Conservation (phyloP, 78 protist species). For the Carpediemonas membranifera region DNA sequence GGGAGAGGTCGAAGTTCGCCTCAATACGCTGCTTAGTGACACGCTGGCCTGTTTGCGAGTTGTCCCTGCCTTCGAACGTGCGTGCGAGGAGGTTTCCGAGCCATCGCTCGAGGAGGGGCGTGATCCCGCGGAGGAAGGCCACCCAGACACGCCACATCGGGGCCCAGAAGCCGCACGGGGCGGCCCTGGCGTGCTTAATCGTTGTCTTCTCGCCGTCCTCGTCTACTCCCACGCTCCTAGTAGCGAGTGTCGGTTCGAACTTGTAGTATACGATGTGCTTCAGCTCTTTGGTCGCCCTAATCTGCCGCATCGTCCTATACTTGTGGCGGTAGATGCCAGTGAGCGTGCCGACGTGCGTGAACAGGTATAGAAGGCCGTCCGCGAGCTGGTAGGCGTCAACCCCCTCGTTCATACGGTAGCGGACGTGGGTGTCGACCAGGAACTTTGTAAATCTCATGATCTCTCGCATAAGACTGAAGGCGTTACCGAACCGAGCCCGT, state of each 20-base stretch:
- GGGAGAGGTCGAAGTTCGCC: slow-evolving; percentile 87
- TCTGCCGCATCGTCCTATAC: slow-evolving; percentile 95
- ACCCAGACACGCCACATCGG: slow-evolving; percentile 99
- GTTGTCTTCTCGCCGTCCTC: neutral
- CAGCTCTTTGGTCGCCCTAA: slow-evolving; percentile 82
- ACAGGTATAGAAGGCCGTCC: slow-evolving; percentile 95
- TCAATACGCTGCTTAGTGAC: slow-evolving; percentile 98
- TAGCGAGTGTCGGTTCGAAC: slow-evolving; percentile 33
- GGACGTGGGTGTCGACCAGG: slow-evolving; percentile 93
- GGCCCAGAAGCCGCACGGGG: slow-evolving; percentile 99
- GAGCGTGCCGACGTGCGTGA: slow-evolving; percentile 92
- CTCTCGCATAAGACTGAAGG: slow-evolving; percentile 96
- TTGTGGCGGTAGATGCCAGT: slow-evolving; percentile 99
- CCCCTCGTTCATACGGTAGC: slow-evolving; percentile 90
- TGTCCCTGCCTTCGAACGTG: slow-evolving; percentile 93
- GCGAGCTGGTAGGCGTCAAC: slow-evolving; percentile 77
- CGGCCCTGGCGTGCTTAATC: slow-evolving; percentile 89
- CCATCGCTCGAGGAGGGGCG: slow-evolving; percentile 97
- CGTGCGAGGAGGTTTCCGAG: slow-evolving; percentile 96
- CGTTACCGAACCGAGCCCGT: slow-evolving; percentile 96
- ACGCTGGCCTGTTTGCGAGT: slow-evolving; percentile 42
- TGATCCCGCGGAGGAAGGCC: slow-evolving; percentile 96
- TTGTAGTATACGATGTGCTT: slow-evolving; percentile 95
- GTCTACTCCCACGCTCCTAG: neutral
- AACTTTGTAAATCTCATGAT: slow-evolving; percentile 90